These are phyloP conservation scores for Berkeleyomyces rouxiae DNA, from an alignment of 2,329 filamentous ascomycete genomes.

Conservation along the genomic window DNA sequence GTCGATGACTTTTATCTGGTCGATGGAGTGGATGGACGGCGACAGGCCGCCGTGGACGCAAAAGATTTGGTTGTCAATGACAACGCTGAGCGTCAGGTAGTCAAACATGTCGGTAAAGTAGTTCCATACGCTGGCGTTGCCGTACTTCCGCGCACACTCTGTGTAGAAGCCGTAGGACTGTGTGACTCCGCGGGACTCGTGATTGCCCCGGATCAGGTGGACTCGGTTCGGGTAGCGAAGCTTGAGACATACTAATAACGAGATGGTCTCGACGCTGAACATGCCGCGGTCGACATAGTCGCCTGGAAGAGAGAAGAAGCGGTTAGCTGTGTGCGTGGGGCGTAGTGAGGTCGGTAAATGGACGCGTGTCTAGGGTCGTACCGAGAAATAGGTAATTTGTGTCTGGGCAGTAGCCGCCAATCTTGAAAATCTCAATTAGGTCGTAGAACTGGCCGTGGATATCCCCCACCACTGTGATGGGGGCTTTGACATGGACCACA, in stretches of 20 bases:
- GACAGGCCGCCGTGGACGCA: slow-evolving; percentile 90
- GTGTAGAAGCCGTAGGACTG: slow-evolving; percentile 99
- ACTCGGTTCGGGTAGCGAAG: slow-evolving; percentile 91
- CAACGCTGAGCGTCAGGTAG: slow-evolving; percentile 87
- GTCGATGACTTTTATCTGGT: slow-evolving; percentile 99
- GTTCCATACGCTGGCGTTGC: slow-evolving; percentile 97
- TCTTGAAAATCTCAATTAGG: slow-evolving; percentile 97
- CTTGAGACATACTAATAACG: slow-evolving; percentile 90
- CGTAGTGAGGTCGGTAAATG: background rate
- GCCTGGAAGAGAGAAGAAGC: slow-evolving; percentile 32
- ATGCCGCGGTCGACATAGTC: slow-evolving; percentile 98
- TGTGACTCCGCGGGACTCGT: slow-evolving; percentile 92
- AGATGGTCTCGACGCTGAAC: slow-evolving; percentile 98
- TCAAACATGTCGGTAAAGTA: slow-evolving; percentile 99
- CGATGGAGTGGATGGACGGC: slow-evolving; percentile 89
- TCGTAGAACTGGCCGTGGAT: slow-evolving; percentile 99
- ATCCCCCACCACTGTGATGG: slow-evolving; percentile 93
- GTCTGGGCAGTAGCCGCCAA: slow-evolving; percentile 90
- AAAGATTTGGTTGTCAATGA: slow-evolving; percentile 98
- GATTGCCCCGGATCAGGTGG: slow-evolving; percentile 91
- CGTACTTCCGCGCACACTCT: slow-evolving; percentile 94
- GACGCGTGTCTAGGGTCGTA: slow-evolving; percentile 23
- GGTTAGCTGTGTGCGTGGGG: background rate
- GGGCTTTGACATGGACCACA: slow-evolving; percentile 89
- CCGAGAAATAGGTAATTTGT: slow-evolving; percentile 97